phyloP scores from a whole-genome alignment of 1,284 basidiomycete genomes.

The Neonothopanus nambi region DNA sequence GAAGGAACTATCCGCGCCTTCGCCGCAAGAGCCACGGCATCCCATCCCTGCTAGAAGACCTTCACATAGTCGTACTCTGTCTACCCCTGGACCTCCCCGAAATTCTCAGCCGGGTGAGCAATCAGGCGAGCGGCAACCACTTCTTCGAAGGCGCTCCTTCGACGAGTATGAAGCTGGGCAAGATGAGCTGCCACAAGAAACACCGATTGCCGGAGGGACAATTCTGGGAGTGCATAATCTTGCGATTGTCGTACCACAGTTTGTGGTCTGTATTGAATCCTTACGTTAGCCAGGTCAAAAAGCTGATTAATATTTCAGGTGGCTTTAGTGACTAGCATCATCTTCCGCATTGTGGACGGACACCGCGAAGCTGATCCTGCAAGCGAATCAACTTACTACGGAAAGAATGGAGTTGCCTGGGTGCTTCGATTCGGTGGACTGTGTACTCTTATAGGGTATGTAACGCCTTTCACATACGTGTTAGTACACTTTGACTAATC shows the following conservation, averaged over 20 bases:
- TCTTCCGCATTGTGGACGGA: slow-evolving; percentile 81
- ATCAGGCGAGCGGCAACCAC: slow-evolving; percentile 60
- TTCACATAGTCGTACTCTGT: slow-evolving; percentile 18
- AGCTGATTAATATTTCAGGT: slow-evolving; percentile 51
- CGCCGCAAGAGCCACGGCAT: slow-evolving; percentile 21
- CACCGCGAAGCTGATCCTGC: slow-evolving; percentile 39
- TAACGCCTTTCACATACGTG: not conserved
- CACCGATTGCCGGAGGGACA: slow-evolving; percentile 84
- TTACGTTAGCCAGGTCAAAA: not conserved
- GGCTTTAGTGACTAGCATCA: slow-evolving; percentile 84
- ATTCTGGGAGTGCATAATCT: slow-evolving; percentile 95
- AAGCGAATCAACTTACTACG: slow-evolving; percentile 62
- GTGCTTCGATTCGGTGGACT: slow-evolving; percentile 90
- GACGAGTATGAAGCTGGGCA: slow-evolving; percentile 46
- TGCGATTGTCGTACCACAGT: slow-evolving; percentile 91
- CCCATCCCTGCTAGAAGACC: slow-evolving; percentile 17
- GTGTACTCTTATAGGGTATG: slow-evolving; percentile 59
- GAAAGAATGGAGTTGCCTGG: slow-evolving; percentile 90
- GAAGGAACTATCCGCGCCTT: not conserved
- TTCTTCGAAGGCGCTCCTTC: slow-evolving; percentile 64
- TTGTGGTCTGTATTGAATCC: slow-evolving; percentile 62
- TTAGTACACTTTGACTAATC: not conserved
- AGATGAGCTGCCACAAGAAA: slow-evolving; percentile 42
- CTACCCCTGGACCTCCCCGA: slow-evolving; percentile 17
- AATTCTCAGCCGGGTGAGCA: slow-evolving; percentile 41